phyloP scores from a whole-genome alignment of 371 early-diverging fungal species.

The Rhizopus sp. region DNA sequence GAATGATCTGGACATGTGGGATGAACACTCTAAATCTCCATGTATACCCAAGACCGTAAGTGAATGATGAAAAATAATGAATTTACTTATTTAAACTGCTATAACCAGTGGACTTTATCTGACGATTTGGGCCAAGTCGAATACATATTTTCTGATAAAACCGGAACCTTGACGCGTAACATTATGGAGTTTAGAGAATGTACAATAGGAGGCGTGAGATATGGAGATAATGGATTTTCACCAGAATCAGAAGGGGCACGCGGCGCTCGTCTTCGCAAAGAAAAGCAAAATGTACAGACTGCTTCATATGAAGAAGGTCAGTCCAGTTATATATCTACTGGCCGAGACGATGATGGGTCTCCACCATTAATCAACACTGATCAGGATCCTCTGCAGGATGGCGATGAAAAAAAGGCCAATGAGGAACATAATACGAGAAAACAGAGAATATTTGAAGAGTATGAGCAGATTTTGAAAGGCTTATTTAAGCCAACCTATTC shows the following conservation, averaged over 20 bases:
- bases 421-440: constrained; percentile 21
- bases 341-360: background rate
- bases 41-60: constrained; percentile 74
- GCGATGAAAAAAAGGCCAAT: constrained; percentile 9
- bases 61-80: constrained; percentile 1
- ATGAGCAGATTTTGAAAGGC: constrained; percentile 57
- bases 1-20: constrained; percentile 84
- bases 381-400: constrained; percentile 10
- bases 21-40: constrained; percentile 63
- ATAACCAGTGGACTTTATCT: constrained; percentile 81
- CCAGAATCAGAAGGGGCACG: constrained; percentile 64
- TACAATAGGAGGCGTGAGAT: constrained; percentile 78
- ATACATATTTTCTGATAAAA: constrained; percentile 97
- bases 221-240: constrained; percentile 74
- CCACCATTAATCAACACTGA: background rate
- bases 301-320: constrained; percentile 2
- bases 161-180: constrained; percentile 98
- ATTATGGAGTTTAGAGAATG: constrained; percentile 87
- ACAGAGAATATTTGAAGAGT: constrained; percentile 54
- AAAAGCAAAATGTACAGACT: constrained; percentile 25
- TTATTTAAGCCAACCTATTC: constrained; percentile 76
- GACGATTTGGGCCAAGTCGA: constrained; percentile 97
- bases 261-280: constrained; percentile 48
- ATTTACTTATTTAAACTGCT: background rate
- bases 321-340: background rate